Evolutionary conservation across 306 rosid genomes (phyloP), one percentile per base, ranked within the genome.

Genomic region (Spatholobus suberectus): DNA sequence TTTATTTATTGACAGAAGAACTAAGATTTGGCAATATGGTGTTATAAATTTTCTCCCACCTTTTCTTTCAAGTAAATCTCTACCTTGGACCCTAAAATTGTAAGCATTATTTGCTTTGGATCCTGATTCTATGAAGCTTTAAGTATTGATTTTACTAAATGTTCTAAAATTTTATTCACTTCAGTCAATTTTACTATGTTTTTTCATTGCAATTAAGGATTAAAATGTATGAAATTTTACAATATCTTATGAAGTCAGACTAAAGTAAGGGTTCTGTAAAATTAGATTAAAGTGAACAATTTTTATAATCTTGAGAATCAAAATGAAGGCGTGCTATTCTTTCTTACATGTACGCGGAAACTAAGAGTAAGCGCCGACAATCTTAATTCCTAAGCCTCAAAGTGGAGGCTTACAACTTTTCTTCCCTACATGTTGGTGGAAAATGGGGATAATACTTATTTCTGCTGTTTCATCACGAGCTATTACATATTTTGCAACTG

Each of bases 1-100:
- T 73, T 75, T 35, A 32, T 73, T 74, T 74, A 12, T 37, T 73
- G 57, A 63, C 24, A 26, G 14, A 17, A 34, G 68, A 72, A 37
- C 54, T n/a, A 59, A 59, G 43, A 46, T 24, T 61, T 51, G 54
- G 54, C 44, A 62, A 8, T 55, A 18, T 26, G 44, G 17, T 70
- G 21, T 49, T 17, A 37, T 12, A 63, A 17, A 14, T 2, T 54
- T 68, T 43, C 52, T 41, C 24, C 23, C 11, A 29, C n/a, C 15
- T 8, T 67, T 2, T 37, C 5, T 38, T 37, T 68, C 52, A 10
- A 18, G 3, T 35, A 8, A 35, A 35, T 5, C 14, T 34, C 46
- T 37, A 18, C 43, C 6, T 1, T 17, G 24, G 35, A 18, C 4
- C 67, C 2, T 5, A 5, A 59, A 15, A 26, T 12, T 59, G 32